Conservation (phyloP, 441 rosid genomes). For the Kokia cookei region DNA sequence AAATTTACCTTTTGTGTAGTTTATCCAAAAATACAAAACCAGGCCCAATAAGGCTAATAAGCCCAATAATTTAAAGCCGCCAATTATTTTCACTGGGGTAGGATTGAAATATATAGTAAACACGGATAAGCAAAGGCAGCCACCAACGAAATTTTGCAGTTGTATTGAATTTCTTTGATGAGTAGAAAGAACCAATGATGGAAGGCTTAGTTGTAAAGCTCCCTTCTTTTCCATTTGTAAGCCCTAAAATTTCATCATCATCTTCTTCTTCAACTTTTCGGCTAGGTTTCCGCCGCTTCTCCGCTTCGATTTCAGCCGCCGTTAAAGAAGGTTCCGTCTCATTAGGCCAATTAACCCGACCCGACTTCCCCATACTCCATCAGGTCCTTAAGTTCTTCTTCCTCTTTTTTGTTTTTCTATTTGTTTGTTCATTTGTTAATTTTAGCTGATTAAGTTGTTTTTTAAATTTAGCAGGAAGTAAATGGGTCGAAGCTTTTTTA, state of each 20-base stretch:
- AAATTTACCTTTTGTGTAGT: too few relatives aligned
- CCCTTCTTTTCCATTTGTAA: constrained; percentile 37
- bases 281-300: constrained; percentile 22
- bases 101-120: not conserved
- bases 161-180: not conserved
- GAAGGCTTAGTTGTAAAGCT: constrained; percentile 53
- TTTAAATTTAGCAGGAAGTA: constrained; percentile 45
- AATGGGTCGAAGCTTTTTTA: constrained; percentile 79
- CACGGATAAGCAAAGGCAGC: not conserved
- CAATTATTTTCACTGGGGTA: not conserved
- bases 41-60: not conserved
- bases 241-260: constrained; percentile 13
- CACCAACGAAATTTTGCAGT: not conserved
- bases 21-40: not conserved
- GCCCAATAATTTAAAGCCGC: not conserved
- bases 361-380: constrained; percentile 83
- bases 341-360: constrained; percentile 70
- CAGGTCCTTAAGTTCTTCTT: constrained; percentile 38
- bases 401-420: not conserved
- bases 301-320: constrained; percentile 27
- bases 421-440: constrained; percentile 2
- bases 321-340: constrained; percentile 37
- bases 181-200: constrained; percentile 23
- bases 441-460: not conserved
- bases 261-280: constrained; percentile 6